Evolutionary conservation across 176 grass and related monocot species (phyloP), one percentile per base, ranked within the genome.

Genomic region (Aegilops speltoides): DNA sequence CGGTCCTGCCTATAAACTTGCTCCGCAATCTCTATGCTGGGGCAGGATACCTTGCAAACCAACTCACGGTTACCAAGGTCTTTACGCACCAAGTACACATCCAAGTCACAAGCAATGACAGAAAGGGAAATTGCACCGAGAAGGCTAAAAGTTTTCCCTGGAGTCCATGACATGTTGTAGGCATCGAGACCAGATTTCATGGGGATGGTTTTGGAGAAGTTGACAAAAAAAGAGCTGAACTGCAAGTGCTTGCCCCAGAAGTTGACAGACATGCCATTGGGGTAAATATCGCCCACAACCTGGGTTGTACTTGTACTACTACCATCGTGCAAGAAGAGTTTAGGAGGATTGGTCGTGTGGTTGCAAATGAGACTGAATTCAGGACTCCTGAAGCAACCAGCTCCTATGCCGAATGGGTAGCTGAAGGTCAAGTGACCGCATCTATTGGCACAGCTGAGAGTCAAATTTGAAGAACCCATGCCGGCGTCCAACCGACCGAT

Each of bases 91-190:
- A 75, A 75, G 72, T 50, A 75, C n/a, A 75, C 41, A 50, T 75
- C 72, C 24, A 75, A 48, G 23, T 75, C 24, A 26, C 72, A 75
- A 75, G 72, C 14, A 75, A 48, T 7, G 40, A 75, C 3, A 50
- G 14, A 28, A 75, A 75, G 3, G 38, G 3, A 2, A 3, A 75
- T 16, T 0, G 2, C 0, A 5, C 40, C 8, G 0, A 1, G 25
- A 10, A 50, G 12, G 3, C 41, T 17, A 75, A 75, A 75, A 50
- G 41, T 29, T 29, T 75, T 28, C 41, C 72, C 41, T 7, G 72
- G 72, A 50, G 41, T 75, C 72, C 72, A 75, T 28, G 72, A 75
- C 43, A 75, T 75, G 72, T 75, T 75, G 72, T 75, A 75, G 23
- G 13, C n/a, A 50, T 75, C 14, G 24, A 75, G 14, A 19, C 72